phyloP scores from a whole-genome alignment of 805 yeast species.

The Saccharomycopsis sp. region DNA sequence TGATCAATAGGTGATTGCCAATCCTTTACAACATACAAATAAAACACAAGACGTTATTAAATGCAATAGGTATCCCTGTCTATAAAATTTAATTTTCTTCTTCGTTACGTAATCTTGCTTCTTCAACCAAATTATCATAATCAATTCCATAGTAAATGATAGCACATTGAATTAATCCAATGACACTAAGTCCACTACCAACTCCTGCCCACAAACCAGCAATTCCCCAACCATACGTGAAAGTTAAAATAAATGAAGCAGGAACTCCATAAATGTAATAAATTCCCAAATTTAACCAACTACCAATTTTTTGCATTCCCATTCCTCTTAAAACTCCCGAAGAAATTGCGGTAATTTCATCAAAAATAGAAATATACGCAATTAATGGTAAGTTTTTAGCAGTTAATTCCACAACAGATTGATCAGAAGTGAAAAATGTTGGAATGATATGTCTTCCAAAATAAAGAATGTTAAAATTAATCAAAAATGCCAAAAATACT shows the following conservation, averaged over 20 bases:
- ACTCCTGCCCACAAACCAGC: constrained; percentile 69
- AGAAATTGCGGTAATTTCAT: constrained; percentile 60
- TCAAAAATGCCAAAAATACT: constrained; percentile 25
- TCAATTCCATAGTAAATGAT: constrained; percentile 2
- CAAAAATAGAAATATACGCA: constrained; percentile 55
- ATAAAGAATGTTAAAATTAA: constrained; percentile 37
- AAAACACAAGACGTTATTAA: too few relatives aligned
- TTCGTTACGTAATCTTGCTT: constrained; percentile 10
- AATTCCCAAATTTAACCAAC: constrained; percentile 53
- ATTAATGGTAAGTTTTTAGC: constrained; percentile 50
- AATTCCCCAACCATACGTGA: constrained; percentile 35
- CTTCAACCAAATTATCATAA: constrained; percentile 10
- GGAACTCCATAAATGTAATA: constrained; percentile 70
- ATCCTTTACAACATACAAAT: too few relatives aligned
- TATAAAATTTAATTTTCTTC: too few relatives aligned
- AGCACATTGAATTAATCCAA: constrained; percentile 7
- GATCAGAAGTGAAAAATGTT: constrained; percentile 49
- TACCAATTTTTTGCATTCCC: constrained; percentile 68
- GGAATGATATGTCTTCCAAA: constrained; percentile 42
- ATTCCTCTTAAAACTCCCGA: constrained; percentile 68
- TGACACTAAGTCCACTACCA: constrained; percentile 33
- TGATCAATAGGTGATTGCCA: too few relatives aligned
- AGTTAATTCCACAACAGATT: constrained; percentile 43
- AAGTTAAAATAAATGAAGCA: constrained; percentile 48
- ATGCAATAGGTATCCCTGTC: too few relatives aligned